Evolutionary conservation across 164 flowering plant species (phyloP), one percentile per base, ranked within the genome.

Genomic region (Piper longum): DNA sequence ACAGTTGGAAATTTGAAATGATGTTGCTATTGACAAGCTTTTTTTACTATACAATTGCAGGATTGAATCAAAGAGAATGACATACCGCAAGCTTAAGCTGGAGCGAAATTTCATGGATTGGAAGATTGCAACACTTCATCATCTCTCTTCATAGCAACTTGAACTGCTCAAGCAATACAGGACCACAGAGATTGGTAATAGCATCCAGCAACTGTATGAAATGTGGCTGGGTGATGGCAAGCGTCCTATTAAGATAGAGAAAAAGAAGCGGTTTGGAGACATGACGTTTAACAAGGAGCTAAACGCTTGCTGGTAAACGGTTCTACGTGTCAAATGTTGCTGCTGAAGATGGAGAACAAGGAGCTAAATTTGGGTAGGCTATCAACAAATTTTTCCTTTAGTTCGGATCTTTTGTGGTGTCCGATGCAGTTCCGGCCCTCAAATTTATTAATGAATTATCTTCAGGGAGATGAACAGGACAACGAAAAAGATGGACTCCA

Each of bases 271-370:
- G 77, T 69, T 81, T 52, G 70, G 56, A 9, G 64, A 74, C 13
- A 4, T 83, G 43, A 60, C 73, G 0, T 12, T 77, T 16, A 79
- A 78, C 54, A 59, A 72, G 0, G 51, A 9, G 68, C 1, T 67
- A 61, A 54, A 60, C 73, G 76, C 56, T 83, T 3, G 83, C 74
- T 0, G 84, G 85, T 54, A 80, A 80, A 65, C 43, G 80, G 7
- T 77, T 43, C 17, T 62, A 67, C 40, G 73, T 69, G 7, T 4
- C 39, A 8, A 16, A 12, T 43, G 43, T 17, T 3, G 41, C 36
- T 2, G 41, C 9, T 7, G n/a, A 7, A 5, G 69, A 60, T 16
- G 65, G 57, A 8, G 60, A 48, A 8, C 82, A 67, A 14, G 64
- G 69, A 4, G 26, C 48, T 57, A 55, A 48, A 54, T 39, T 55